Conservation (phyloP, 371 early-diverging fungal species). For the Cokeromyces recurvatus region DNA sequence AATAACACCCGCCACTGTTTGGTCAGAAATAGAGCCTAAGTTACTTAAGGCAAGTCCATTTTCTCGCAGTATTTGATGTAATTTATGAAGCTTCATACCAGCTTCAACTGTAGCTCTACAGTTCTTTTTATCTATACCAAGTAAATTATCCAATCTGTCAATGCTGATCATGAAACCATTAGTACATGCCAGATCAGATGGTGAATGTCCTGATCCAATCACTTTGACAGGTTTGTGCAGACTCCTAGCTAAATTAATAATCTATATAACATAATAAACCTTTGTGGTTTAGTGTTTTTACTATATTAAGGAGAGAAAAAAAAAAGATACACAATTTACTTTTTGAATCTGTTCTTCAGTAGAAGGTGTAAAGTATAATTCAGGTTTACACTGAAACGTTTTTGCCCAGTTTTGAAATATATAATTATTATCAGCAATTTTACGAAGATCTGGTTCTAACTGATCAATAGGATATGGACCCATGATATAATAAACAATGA, state of each 20-base stretch:
- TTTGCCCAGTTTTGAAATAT: conserved; percentile 72
- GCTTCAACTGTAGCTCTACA: conserved; percentile 64
- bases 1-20: conserved; percentile 73
- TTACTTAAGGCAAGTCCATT: conserved; percentile 67
- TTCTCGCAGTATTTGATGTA: conserved; percentile 57
- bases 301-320: too few species aligned
- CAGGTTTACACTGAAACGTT: conserved; percentile 62
- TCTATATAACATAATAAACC: conserved; percentile 23
- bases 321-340: conserved; percentile 45
- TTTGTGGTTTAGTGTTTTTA: not conserved
- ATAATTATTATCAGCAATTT: conserved; percentile 14
- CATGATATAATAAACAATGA: too few species aligned
- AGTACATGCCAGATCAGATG: conserved; percentile 77
- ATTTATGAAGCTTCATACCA: conserved; percentile 63
- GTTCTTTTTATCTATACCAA: conserved; percentile 45
- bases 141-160: conserved; percentile 58
- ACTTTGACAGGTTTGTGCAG: conserved; percentile 55
- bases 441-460: conserved; percentile 10
- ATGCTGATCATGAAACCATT: conserved; percentile 66
- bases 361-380: conserved; percentile 55
- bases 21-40: conserved; percentile 83
- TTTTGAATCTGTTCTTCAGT: conserved; percentile 62
- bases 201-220: conserved; percentile 79
- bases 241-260: conserved; percentile 43
- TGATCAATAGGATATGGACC: conserved; percentile 12